These are phyloP conservation scores for Plasmodium fragile DNA, from an alignment of 169 alveolate species.

Conservation along the genomic window DNA sequence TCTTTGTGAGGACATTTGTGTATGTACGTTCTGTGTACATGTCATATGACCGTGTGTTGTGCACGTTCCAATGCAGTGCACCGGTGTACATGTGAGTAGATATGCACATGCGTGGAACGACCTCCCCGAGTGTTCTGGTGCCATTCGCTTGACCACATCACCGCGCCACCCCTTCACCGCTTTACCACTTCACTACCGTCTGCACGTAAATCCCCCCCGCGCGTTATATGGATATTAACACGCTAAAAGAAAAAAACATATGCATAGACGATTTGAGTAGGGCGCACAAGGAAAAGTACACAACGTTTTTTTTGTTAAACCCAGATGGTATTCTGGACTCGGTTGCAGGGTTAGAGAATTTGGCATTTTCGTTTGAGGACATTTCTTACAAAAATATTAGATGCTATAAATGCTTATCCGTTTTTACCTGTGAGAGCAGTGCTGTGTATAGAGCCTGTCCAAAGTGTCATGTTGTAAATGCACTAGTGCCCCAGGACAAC, in stretches of 20 bases:
- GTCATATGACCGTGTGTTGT: background rate
- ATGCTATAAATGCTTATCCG: slow-evolving; percentile 26
- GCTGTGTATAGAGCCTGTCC: slow-evolving; percentile 22
- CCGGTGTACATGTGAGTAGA: background rate
- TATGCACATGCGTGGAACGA: background rate
- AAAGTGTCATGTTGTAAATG: slow-evolving; percentile 37
- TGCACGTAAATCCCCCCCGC: background rate
- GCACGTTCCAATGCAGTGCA: background rate
- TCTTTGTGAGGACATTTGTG: background rate
- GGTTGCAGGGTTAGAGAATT: slow-evolving; percentile 53
- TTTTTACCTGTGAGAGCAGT: slow-evolving; percentile 50
- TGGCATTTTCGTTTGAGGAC: background rate
- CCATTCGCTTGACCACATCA: background rate
- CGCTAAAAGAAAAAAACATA: slow-evolving; percentile 8
- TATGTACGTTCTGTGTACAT: background rate
- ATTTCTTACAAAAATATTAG: background rate
- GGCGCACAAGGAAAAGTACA: slow-evolving; percentile 6
- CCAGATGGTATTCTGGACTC: slow-evolving; percentile 68
- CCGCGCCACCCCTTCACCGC: too few relatives aligned
- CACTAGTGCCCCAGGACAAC: slow-evolving; percentile 35
- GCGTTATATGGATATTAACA: slow-evolving; percentile 20
- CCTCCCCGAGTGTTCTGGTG: background rate
- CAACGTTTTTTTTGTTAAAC: slow-evolving; percentile 37
- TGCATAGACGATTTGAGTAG: slow-evolving; percentile 5
- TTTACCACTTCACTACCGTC: background rate